Base-by-base conservation (phyloP, 2,329 filamentous ascomycete genomes). In the Podosphaera aphanis region DNA sequence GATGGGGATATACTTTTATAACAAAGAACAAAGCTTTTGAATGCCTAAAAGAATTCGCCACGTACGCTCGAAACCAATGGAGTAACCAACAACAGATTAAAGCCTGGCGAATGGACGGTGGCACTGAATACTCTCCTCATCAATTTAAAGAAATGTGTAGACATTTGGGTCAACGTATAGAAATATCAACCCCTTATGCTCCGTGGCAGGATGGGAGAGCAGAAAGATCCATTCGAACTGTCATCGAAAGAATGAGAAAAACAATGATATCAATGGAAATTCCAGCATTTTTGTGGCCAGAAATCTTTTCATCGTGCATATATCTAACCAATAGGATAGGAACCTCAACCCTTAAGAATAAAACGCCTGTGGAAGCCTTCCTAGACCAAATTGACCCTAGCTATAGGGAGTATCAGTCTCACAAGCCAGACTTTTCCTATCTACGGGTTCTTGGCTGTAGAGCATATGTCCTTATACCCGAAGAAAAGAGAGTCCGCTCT, bases 181-280 rank as follows among this genome's bases (percentile, higher is more conserved):
- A 44, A 41, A 33, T 33, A 15, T 33, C 42, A 2, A 44, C 42
- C 8, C 42, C 25, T 8, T 35, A 35, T 19, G 16, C 25, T 20
- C 42, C 42, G n/a, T 33, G 18, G 42, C 42, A 44, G 18, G 42
- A 35, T 33, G 42, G 42, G 3, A 33, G 16, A 18, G 42, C 42
- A 20, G 42, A 44, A 44, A 20, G 42, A 29, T 31, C 42, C 7
- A 44, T 33, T 33, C 21, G 23, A 19, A 21, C 29, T 31, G 16
- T 44, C 4, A 44, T 44, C 19, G 42, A 44, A 21, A 44, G 27
- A 35, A 5, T 44, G 7, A 18, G 42, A 15, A 44, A 31, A 44
- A 35, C 29, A 10, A 44, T 33, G 29, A 44, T 44, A 16, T 20
- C 6, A 5, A 44, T 44, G 42, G 42, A 44, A 33, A 44, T 44